phyloP scores from a whole-genome alignment of 1,139 yeast genomes.

The Candida smagusa region DNA sequence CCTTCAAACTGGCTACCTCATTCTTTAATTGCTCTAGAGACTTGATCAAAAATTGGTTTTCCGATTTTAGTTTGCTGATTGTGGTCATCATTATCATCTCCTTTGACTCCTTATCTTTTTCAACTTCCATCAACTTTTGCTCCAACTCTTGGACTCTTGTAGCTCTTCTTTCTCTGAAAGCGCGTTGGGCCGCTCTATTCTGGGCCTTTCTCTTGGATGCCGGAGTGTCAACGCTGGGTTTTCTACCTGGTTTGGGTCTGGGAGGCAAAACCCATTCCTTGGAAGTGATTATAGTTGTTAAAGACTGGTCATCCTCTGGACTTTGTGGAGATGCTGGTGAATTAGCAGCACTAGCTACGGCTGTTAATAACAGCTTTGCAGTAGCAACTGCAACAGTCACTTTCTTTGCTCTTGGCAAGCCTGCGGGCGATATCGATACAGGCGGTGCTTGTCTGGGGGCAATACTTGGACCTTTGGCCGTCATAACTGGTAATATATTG shows the following conservation, averaged over 20 bases:
- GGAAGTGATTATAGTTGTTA: constrained; percentile 61
- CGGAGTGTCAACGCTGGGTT: constrained; percentile 74
- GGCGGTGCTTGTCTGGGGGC: constrained; percentile 43
- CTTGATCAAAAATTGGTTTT: constrained; percentile 36
- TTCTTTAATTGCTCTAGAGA: constrained; percentile 34
- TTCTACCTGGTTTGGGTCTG: constrained; percentile 85
- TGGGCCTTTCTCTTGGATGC: constrained; percentile 85
- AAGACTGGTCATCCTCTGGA: constrained; percentile 1
- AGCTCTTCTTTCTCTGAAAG: constrained; percentile 81
- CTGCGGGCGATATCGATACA: constrained; percentile 16
- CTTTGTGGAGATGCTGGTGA: neutral
- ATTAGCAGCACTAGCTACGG: constrained; percentile 13
- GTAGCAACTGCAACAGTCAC: constrained; percentile 36
- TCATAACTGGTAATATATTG: constrained; percentile 12
- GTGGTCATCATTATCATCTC: constrained; percentile 59
- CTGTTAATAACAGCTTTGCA: constrained; percentile 33
- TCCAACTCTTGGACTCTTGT: constrained; percentile 51
- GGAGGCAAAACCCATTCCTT: constrained; percentile 92
- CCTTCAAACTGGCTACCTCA: constrained; percentile 14
- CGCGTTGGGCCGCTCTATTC: constrained; percentile 93
- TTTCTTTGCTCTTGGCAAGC: neutral
- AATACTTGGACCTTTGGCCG: constrained; percentile 28
- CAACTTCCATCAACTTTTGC: constrained; percentile 53
- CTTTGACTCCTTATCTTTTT: constrained; percentile 58
- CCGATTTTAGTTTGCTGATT: constrained; percentile 37